A percentile compares a stretch with the other conserved stretches of the same genome.
Conservation (phyloP, 208 protist genomes). For the Leishmania arabica region DNA sequence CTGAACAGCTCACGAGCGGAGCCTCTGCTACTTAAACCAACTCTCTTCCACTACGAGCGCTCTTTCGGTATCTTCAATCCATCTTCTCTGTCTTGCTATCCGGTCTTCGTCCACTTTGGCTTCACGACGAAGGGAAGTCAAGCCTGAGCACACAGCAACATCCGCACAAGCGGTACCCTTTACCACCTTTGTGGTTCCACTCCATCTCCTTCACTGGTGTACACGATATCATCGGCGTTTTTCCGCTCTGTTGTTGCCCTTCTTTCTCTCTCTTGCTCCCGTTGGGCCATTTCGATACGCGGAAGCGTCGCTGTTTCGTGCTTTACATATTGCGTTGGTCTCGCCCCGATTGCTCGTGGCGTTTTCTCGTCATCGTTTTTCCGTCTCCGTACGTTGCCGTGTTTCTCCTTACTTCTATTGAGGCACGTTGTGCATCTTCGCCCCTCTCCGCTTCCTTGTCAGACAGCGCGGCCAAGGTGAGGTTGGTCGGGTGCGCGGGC, state of each 20-base stretch:
- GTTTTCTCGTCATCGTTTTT: background rate
- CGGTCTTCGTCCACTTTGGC: background rate
- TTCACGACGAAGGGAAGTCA: background rate
- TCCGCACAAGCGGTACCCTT: background rate
- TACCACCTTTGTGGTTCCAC: conserved; percentile 4
- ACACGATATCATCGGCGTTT: background rate
- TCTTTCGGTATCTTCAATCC: background rate
- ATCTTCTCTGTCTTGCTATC: background rate
- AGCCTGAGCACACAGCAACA: background rate
- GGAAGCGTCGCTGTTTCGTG: background rate
- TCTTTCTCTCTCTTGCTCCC: background rate
- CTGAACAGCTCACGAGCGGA: background rate
- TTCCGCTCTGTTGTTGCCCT: background rate
- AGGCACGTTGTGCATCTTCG: background rate
- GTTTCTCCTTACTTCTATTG: background rate
- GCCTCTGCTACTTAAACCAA: background rate
- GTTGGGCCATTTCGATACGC: background rate
- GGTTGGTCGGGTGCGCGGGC: background rate
- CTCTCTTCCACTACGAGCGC: background rate
- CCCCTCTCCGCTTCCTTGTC: background rate
- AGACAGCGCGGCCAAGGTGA: background rate
- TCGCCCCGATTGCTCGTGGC: background rate
- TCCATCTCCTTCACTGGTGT: conserved; percentile 5
- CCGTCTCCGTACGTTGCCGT: background rate
- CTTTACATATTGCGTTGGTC: background rate